These are phyloP conservation scores for Yamadazyma jaroonii DNA, from an alignment of 1,139 yeast species.

Conservation along the genomic window DNA sequence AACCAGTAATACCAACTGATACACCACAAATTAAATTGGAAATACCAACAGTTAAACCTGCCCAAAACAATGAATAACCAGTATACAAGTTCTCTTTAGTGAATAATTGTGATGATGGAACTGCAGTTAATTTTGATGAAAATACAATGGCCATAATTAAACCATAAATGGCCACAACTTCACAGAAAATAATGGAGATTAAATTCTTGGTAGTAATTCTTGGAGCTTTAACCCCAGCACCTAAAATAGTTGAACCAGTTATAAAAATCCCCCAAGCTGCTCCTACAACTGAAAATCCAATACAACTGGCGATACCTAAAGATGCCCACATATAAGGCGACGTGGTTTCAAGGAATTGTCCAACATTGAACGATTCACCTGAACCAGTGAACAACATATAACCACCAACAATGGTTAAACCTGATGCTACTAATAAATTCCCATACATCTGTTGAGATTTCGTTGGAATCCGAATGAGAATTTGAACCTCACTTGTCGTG, in stretches of 20 bases:
- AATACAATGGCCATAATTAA: conserved; percentile 97
- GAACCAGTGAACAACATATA: conserved; percentile 87
- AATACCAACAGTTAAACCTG: conserved; percentile 93
- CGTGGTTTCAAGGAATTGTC: conserved; percentile 77
- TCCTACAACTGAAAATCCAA: conserved; percentile 92
- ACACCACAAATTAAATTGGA: conserved; percentile 95
- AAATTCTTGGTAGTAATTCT: conserved; percentile 95
- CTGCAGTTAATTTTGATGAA: conserved; percentile 80
- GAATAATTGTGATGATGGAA: conserved; percentile 58
- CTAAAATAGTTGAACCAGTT: conserved; percentile 91
- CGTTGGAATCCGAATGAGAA: conserved; percentile 4
- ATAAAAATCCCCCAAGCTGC: conserved; percentile 99
- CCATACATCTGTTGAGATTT: conserved; percentile 3
- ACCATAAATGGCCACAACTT: conserved; percentile 98
- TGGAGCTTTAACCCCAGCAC: conserved; percentile 98
- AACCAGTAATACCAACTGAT: conserved; percentile 96
- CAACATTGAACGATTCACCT: conserved; percentile 88
- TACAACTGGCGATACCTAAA: conserved; percentile 87
- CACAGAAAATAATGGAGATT: conserved; percentile 96
- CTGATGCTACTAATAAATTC: conserved; percentile 21
- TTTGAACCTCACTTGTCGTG: neutral
- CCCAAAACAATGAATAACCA: conserved; percentile 96
- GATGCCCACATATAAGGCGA: conserved; percentile 98
- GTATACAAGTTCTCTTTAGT: conserved; percentile 90
- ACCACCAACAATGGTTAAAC: conserved; percentile 43